Evolutionary conservation across 179 eudicot genomes (phyloP).

Genomic region (Carnegiea gigantea): DNA sequence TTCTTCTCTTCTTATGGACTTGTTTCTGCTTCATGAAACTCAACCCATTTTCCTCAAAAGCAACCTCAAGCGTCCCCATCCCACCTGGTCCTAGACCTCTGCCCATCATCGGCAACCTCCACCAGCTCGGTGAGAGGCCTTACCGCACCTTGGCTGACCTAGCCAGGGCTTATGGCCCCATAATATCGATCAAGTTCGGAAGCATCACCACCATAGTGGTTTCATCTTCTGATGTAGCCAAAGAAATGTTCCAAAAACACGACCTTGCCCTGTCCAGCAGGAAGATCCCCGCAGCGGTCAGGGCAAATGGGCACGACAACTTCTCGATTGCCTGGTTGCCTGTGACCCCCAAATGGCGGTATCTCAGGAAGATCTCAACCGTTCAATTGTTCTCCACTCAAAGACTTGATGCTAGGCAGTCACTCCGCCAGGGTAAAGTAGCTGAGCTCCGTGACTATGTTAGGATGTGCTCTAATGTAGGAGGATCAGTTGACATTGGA

Average conservation of each 20-base stretch:
- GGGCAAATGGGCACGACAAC: conserved; percentile 20
- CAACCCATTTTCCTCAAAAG: background rate
- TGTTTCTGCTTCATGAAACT: background rate
- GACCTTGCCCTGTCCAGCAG: conserved; percentile 23
- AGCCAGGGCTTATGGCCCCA: conserved; percentile 18
- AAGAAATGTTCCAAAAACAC: conserved; percentile 29
- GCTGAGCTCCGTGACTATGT: conserved; percentile 12
- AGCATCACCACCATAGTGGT: conserved; percentile 25
- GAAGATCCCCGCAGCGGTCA: conserved; percentile 21
- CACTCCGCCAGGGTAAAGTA: conserved; percentile 23
- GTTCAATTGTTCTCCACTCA: conserved; percentile 19
- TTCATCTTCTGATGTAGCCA: conserved; percentile 19
- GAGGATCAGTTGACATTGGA: conserved; percentile 11
- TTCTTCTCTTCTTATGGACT: conserved; percentile 4
- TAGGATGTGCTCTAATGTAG: background rate
- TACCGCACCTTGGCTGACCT: conserved; percentile 23
- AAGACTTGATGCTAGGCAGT: conserved; percentile 20
- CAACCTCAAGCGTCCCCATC: background rate
- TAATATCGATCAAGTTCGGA: conserved; percentile 18
- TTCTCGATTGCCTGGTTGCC: conserved; percentile 29
- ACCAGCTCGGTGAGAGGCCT: conserved; percentile 21
- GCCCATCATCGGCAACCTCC: conserved; percentile 23
- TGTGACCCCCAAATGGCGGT: conserved; percentile 23
- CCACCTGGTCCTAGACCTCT: conserved; percentile 25
- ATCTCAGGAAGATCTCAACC: conserved; percentile 21